These are phyloP conservation scores for Lipomyces orientalis DNA, from an alignment of 805 yeast genomes.

Conservation along the genomic window DNA sequence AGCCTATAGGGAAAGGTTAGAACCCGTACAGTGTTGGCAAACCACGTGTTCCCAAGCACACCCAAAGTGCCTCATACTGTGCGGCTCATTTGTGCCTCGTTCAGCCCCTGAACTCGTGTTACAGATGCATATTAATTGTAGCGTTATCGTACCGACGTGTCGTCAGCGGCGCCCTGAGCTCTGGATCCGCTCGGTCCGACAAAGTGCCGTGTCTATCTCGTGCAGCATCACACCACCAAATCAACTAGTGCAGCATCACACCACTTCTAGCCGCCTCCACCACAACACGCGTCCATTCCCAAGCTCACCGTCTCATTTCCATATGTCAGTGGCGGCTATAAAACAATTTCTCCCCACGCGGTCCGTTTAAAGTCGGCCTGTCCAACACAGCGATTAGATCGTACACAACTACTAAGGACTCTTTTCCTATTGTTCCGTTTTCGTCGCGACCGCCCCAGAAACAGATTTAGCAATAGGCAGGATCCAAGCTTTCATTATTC, in stretches of 20 bases:
- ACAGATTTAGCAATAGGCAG: neutral
- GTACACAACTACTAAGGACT: neutral
- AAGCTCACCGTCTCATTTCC: neutral
- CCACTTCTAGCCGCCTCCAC: neutral
- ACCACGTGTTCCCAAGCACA: too few species aligned
- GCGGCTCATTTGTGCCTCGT: too few species aligned
- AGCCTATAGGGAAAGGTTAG: too few species aligned
- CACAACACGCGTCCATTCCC: neutral
- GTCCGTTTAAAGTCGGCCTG: neutral
- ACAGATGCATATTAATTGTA: too few species aligned
- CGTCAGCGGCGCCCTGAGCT: neutral
- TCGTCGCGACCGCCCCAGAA: neutral
- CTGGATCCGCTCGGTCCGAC: conserved; percentile 1
- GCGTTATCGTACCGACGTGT: too few species aligned
- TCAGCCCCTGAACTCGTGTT: too few species aligned
- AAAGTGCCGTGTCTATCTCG: neutral
- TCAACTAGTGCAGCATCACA: neutral
- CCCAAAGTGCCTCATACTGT: too few species aligned
- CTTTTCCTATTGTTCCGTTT: neutral
- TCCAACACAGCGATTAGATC: neutral
- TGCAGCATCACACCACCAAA: neutral
- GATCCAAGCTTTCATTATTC: neutral
- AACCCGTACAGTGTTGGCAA: too few species aligned
- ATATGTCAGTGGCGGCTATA: neutral
- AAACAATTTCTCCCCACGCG: neutral